A percentile compares a stretch with the other conserved stretches of the same genome.
Conservation (phyloP, 495 filamentous ascomycete genomes). For the Penicillium cataractarum region DNA sequence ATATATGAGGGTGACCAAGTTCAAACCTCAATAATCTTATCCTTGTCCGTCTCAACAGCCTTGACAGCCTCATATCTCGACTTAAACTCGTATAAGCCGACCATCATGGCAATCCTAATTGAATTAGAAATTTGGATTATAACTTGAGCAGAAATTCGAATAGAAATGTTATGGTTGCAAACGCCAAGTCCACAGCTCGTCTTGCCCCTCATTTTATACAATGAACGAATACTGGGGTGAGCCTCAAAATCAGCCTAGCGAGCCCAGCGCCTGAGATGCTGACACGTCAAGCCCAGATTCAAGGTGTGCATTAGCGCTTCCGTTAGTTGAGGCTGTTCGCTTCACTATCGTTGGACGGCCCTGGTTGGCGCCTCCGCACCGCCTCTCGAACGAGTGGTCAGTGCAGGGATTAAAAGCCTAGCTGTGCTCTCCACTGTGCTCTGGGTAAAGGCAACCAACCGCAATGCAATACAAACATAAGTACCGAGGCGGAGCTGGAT, state of each 20-base stretch:
- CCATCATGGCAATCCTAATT: slow-evolving; percentile 6
- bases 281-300: neutral
- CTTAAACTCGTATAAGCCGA: slow-evolving; percentile 2
- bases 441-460: neutral
- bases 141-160: neutral
- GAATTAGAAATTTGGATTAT: no score
- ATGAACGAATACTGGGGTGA: neutral
- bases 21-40: slow-evolving; percentile 14
- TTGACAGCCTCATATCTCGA: slow-evolving; percentile 10
- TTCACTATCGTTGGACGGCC: neutral
- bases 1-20: neutral
- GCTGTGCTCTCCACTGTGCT: neutral
- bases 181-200: neutral
- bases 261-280: neutral
- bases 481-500: neutral
- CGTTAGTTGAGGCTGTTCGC: neutral
- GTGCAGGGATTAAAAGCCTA: neutral
- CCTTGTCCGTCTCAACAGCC: slow-evolving; percentile 1
- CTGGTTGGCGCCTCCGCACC: neutral
- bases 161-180: neutral
- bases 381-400: neutral
- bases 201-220: neutral
- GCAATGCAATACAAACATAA: neutral
- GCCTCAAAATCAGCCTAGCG: neutral
- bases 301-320: neutral